Base-by-base conservation (phyloP, 352 stramenopile species). In the Elongisporangium prolatum region DNA sequence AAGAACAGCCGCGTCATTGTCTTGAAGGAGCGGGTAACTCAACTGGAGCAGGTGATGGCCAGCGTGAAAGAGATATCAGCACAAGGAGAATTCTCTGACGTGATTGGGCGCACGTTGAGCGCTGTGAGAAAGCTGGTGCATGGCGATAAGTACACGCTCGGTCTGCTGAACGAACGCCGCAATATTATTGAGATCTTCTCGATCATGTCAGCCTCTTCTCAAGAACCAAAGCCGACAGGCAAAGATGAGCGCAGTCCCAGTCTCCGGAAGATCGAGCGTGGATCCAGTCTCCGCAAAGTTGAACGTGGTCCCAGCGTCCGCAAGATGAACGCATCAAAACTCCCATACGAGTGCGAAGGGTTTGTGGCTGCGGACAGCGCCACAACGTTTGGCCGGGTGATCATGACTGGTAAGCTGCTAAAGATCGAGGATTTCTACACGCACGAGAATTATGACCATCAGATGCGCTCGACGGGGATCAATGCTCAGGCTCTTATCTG, bases 121-220 rank as follows among this genome's bases (percentile, higher is more conserved):
- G 77, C 80, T 0, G 71, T 72, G 6, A 56, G 77, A 24, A 84
- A 84, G 54, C 65, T 90, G 37, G 77, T 90, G 5, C 65, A 64
- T 14, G 77, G 77, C 3, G 74, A 87, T 60, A 87, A 83, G 58
- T 86, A 86, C 68, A 84, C 77, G 4, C 63, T 90, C 20, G 80
- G 77, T 0, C 64, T 90, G 17, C 51, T 83, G 14, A 85, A 84
- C 47, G 80, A 90, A 53, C 68, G 76, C 16, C 71, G 69, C 20
- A 86, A 86, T 51, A 66, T 83, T 18, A 64, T 88, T 47, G 72
- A 86, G 48, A 61, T 90, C 17, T 88, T 76, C 55, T 90, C 80
- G 0, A 17, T 28, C 10, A 44, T 44, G 34, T 44, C 34, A 4
- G 17, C 34, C 14, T 44, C 34, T 17, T 11, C 34, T 44, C 34